Conservation (phyloP, 2,329 filamentous ascomycete species). For the Botryosphaeria dothidea region DNA sequence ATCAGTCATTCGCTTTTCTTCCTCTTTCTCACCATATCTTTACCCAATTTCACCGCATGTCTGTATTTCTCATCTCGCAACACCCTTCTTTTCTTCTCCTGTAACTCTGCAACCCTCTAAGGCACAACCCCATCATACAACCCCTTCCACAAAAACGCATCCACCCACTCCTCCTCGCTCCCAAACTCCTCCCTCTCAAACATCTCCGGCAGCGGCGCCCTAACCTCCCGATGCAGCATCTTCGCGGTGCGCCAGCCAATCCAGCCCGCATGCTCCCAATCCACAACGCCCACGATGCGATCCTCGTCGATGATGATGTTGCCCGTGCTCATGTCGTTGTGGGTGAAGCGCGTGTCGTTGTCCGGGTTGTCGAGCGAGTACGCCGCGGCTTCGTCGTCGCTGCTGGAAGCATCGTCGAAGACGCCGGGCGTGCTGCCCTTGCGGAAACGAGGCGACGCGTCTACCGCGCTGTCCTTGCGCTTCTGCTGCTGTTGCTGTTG, state of each 20-base stretch:
- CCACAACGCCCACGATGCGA: constrained; percentile 20
- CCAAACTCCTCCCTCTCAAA: neutral
- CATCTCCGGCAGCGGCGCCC: constrained; percentile 11
- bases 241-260: constrained; percentile 22
- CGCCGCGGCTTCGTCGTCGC: neutral
- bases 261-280: constrained; percentile 24
- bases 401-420: neutral
- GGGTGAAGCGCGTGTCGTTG: constrained; percentile 21
- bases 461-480: neutral
- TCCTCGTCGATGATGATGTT: constrained; percentile 22
- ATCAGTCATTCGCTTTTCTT: too few species aligned
- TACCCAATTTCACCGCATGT: too few species aligned
- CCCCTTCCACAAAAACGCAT: neutral
- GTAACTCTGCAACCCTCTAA: too few species aligned
- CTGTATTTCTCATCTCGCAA: too few species aligned
- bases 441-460: neutral
- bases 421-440: neutral
- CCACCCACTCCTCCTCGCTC: neutral
- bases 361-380: neutral
- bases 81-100: too few species aligned
- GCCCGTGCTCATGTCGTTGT: constrained; percentile 22
- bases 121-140: constrained; percentile 6
- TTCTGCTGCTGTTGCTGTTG: neutral
- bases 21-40: too few species aligned
- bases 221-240: constrained; percentile 18